Conservation (phyloP, 2,329 filamentous ascomycete species). For the Monosporascus sp. region DNA sequence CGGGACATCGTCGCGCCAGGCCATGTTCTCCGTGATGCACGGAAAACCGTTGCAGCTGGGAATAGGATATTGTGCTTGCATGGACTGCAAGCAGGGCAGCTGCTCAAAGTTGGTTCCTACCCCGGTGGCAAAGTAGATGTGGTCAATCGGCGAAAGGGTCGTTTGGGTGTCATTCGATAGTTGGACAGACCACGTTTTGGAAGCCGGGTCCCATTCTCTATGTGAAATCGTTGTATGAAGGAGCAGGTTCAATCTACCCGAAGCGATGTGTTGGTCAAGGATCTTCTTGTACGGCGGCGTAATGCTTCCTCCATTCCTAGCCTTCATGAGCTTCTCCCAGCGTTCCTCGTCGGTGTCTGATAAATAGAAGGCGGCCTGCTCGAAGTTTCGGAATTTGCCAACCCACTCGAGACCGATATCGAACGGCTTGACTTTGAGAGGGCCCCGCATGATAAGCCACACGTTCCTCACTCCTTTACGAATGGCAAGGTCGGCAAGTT, state of each 20-base stretch:
- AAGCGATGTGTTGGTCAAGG: slow-evolving; percentile 54
- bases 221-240: slow-evolving; percentile 51
- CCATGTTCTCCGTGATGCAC: slow-evolving; percentile 69
- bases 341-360: slow-evolving; percentile 67
- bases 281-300: slow-evolving; percentile 63
- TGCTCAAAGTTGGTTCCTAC: slow-evolving; percentile 57
- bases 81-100: slow-evolving; percentile 55
- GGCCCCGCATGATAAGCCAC: slow-evolving; percentile 62
- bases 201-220: slow-evolving; percentile 42
- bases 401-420: slow-evolving; percentile 76
- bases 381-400: slow-evolving; percentile 73
- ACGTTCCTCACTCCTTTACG: slow-evolving; percentile 61
- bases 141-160: slow-evolving; percentile 54
- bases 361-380: slow-evolving; percentile 72
- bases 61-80: slow-evolving; percentile 57
- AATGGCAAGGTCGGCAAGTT: slow-evolving; percentile 63
- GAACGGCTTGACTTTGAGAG: slow-evolving; percentile 64
- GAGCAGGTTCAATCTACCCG: slow-evolving; percentile 48
- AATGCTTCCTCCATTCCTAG: slow-evolving; percentile 71
- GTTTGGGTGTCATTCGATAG: slow-evolving; percentile 39
- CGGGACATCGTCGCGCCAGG: slow-evolving; percentile 69
- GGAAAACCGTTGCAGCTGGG: slow-evolving; percentile 61
- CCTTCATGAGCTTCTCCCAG: slow-evolving; percentile 57
- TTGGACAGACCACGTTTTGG: slow-evolving; percentile 39
- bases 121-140: slow-evolving; percentile 73